Base-by-base conservation (phyloP, 2,329 filamentous ascomycete species). In the Trichoderma gracile region DNA sequence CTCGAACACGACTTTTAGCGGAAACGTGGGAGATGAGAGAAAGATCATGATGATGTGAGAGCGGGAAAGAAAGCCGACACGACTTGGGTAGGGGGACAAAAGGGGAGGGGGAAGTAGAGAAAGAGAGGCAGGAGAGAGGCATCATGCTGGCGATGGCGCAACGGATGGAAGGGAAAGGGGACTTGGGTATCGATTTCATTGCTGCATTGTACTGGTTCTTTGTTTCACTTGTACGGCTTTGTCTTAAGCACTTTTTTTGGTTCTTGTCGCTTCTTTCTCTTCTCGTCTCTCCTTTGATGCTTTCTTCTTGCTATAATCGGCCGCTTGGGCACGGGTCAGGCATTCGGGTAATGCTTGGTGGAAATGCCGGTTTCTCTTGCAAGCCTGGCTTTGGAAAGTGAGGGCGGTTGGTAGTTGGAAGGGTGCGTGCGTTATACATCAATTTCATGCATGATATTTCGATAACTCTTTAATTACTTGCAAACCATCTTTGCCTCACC, bases 291-390 rank as follows among this genome's bases (percentile, higher is more conserved):
- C 58, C 58, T 25, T 45, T 53, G 25, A 33, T 23, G 46, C 47
- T 60, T 45, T 61, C 23, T 53, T 61, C n/a, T 52, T 52, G 27
- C 59, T 57, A 33, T 27, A 25, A 56, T 64, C 60, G 53, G 63
- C 46, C 23, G 57, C 43, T 25, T 42, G 9, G 50, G 64, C 59
- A 40, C 27, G 58, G 52, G 46, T 61, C 49, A 14, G 53, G 52
- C 52, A 63, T 56, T 68, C 68, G 66, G 66, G 64, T 68, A 68
- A 63, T 68, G 38, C 47, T 17, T 21, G 50, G 43, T 42, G 38
- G 5, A 38, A 38, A 33, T 33, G 38, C 50, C 14, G 9, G 47
- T 33, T 40, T 38, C 40, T 49, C 21, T 15, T 23, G 33, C 33
- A 8, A n/a, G n/a, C n/a, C n/a, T n/a, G 21, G 19, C n/a, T 14